Evolutionary conservation across 345 rosid species (phyloP).

Genomic region (Hypericum androsaemum): DNA sequence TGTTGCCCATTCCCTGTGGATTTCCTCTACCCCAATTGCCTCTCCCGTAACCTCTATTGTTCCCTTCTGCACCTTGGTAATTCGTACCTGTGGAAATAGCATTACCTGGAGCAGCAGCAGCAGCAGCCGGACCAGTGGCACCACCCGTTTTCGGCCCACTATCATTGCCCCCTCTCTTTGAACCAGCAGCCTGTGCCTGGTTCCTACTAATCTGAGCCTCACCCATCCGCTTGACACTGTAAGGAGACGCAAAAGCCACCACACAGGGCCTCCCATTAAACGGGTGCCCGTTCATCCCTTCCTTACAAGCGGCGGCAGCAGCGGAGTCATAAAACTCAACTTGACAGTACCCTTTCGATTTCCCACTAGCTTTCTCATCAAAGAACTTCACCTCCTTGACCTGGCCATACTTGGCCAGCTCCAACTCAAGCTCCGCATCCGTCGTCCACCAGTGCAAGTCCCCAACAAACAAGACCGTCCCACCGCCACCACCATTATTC

Average conservation of each 20-base stretch:
- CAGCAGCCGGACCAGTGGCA: conserved; percentile 12
- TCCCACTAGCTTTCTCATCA: conserved; percentile 85
- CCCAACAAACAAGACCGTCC: conserved; percentile 62
- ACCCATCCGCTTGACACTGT: conserved; percentile 57
- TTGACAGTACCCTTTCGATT: conserved; percentile 80
- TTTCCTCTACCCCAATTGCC: conserved; percentile 71
- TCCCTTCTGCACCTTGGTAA: conserved; percentile 61
- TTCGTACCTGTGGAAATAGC: conserved; percentile 40
- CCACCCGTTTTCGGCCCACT: conserved; percentile 29
- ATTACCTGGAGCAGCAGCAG: conserved; percentile 24
- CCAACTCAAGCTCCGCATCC: conserved; percentile 68
- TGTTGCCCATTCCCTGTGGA: conserved; percentile 57
- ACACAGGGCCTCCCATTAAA: conserved; percentile 74
- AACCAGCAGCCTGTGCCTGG: conserved; percentile 24
- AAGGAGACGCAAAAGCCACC: conserved; percentile 72
- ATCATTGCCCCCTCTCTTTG: conserved; percentile 50
- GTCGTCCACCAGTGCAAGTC: conserved; percentile 96
- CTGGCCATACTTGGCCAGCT: conserved; percentile 49
- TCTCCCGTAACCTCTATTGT: conserved; percentile 50
- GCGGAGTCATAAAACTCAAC: conserved; percentile 67
- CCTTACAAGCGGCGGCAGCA: conserved; percentile 66
- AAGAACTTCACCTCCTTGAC: conserved; percentile 81
- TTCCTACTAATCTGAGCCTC: conserved; percentile 5
- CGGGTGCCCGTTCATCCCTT: conserved; percentile 60
- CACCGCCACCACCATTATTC: conserved; percentile 26